Conservation (phyloP, 2,329 filamentous ascomycete species). For the Nothopassalora personata region DNA sequence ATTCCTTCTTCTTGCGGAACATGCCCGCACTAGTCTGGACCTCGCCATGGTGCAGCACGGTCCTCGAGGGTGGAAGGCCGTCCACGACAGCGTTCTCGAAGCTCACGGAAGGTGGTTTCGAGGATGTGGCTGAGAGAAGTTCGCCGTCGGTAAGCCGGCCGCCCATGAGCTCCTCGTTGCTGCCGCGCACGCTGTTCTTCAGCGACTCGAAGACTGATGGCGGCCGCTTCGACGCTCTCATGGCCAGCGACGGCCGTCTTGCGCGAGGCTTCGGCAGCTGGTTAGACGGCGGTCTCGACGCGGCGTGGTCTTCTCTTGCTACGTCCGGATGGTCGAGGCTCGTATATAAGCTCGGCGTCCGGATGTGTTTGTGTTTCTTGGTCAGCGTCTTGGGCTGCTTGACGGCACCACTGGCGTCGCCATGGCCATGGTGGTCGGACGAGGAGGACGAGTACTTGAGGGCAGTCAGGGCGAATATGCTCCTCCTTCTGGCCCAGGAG, state of each 20-base stretch:
- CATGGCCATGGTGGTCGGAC: not conserved
- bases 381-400: slow-evolving; percentile 12
- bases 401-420: slow-evolving; percentile 5
- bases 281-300: slow-evolving; percentile 18
- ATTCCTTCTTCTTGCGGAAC: slow-evolving; percentile 68
- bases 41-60: slow-evolving; percentile 62
- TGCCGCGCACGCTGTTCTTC: slow-evolving; percentile 45
- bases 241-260: slow-evolving; percentile 27
- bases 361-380: slow-evolving; percentile 26
- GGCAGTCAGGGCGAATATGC: slow-evolving; percentile 30
- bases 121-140: slow-evolving; percentile 45
- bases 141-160: slow-evolving; percentile 34
- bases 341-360: slow-evolving; percentile 18
- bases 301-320: slow-evolving; percentile 17
- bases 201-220: slow-evolving; percentile 56
- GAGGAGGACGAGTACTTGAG: slow-evolving; percentile 22
- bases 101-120: slow-evolving; percentile 45
- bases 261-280: slow-evolving; percentile 16
- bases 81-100: slow-evolving; percentile 32
- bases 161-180: slow-evolving; percentile 41
- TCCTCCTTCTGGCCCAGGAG: slow-evolving; percentile 28
- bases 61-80: slow-evolving; percentile 28
- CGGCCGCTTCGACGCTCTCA: slow-evolving; percentile 33
- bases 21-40: slow-evolving; percentile 64
- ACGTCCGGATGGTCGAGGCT: slow-evolving; percentile 23